Evolutionary conservation across 176 grass and related monocot species (phyloP).

Genomic region (Aegilops speltoides): DNA sequence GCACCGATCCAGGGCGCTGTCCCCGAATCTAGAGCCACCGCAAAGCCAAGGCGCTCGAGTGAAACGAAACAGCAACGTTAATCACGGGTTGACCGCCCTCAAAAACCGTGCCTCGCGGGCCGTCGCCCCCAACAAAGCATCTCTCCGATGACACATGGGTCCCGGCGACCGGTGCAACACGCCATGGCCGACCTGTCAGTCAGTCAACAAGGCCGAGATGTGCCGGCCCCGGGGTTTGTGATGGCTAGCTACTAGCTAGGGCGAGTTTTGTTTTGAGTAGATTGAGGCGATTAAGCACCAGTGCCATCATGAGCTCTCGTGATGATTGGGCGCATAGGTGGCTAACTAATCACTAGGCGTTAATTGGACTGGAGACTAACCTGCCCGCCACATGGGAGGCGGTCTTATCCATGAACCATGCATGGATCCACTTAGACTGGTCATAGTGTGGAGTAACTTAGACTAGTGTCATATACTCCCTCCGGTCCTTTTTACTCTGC

Average conservation of each 20-base stretch:
- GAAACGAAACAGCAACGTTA: conserved; percentile 38
- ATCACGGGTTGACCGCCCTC: conserved; percentile 33
- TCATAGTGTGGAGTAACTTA: too few species aligned
- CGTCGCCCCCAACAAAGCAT: background rate
- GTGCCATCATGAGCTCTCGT: conserved; percentile 19
- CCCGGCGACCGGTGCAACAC: background rate
- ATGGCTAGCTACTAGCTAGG: too few species aligned
- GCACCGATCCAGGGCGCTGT: conserved; percentile 11
- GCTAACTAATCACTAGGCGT: background rate
- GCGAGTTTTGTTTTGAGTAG: background rate
- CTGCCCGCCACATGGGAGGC: conserved; percentile 18
- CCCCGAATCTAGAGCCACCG: background rate
- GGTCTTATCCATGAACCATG: conserved; percentile 20
- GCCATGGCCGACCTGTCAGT: background rate
- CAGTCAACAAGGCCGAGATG: background rate
- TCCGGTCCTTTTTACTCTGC: too few species aligned
- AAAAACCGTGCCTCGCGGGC: background rate
- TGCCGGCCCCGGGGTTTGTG: background rate
- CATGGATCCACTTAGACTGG: background rate
- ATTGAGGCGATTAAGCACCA: background rate
- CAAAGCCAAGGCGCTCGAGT: background rate
- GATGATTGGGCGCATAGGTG: conserved; percentile 32
- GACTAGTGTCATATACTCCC: too few species aligned
- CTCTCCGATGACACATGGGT: background rate
- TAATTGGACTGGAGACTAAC: background rate